Evolutionary conservation across 441 rosid species (phyloP).

Genomic region (Gossypium gossypioides): DNA sequence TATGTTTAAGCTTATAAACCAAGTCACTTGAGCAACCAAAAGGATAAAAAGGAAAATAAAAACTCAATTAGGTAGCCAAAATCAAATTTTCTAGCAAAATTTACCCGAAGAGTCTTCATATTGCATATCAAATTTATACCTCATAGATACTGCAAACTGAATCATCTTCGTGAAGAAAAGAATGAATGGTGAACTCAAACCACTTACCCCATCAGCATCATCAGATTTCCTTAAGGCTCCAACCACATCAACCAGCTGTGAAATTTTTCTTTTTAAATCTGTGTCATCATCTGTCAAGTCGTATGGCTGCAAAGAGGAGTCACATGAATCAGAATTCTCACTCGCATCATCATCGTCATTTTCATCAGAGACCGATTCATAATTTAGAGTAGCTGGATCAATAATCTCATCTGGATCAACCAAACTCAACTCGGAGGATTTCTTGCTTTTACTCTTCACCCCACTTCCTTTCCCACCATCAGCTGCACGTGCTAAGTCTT

Average conservation of each 20-base stretch:
- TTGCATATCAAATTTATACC: constrained; percentile 5
- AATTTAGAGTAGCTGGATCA: constrained; percentile 63
- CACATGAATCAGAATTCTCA: constrained; percentile 62
- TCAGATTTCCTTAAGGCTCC: constrained; percentile 86
- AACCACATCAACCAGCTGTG: constrained; percentile 85
- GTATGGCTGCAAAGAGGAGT: constrained; percentile 83
- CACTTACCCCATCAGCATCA: constrained; percentile 87
- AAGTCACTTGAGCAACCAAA: background rate
- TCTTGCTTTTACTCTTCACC: constrained; percentile 36
- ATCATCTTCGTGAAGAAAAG: background rate
- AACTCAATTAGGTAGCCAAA: background rate
- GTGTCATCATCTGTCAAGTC: constrained; percentile 78
- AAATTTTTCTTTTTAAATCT: constrained; percentile 54
- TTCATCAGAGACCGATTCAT: constrained; percentile 47
- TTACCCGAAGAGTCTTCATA: constrained; percentile 8
- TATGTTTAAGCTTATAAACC: background rate
- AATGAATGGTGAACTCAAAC: constrained; percentile 11
- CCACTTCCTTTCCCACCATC: constrained; percentile 20
- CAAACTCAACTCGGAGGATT: constrained; percentile 31
- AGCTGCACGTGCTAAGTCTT: constrained; percentile 20
- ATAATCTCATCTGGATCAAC: constrained; percentile 87
- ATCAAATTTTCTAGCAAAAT: background rate
- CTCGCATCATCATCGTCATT: constrained; percentile 43
- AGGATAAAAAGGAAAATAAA: background rate
- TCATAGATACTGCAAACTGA: background rate